Percentiles rank a stretch among this genome's conserved stretches.
Evolutionary conservation across 148 eudicot genomes (phyloP).

Genomic region (Heliamphora exappendiculata): DNA sequence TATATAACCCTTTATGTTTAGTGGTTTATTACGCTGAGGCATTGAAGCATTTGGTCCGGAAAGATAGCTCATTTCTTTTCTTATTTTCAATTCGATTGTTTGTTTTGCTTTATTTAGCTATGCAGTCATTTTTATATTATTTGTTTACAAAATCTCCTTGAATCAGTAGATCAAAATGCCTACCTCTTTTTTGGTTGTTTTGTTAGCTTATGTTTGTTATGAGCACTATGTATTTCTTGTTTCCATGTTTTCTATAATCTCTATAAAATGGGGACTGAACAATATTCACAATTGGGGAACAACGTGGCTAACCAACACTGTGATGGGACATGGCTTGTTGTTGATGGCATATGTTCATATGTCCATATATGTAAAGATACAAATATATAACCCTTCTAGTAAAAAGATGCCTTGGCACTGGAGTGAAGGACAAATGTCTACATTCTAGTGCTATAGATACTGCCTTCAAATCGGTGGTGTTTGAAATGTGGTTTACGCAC

Average conservation of each 20-base stretch:
- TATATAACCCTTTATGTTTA: too few relatives aligned
- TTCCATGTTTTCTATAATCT: background rate
- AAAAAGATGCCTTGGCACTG: background rate
- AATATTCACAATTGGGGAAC: background rate
- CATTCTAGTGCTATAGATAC: background rate
- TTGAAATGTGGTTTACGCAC: background rate
- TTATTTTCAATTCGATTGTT: constrained; percentile 1
- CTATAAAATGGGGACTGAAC: background rate
- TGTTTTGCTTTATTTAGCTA: background rate
- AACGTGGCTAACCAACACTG: background rate
- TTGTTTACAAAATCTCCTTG: background rate
- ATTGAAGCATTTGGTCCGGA: background rate
- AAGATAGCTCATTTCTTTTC: background rate
- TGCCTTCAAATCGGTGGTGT: background rate
- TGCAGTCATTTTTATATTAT: background rate
- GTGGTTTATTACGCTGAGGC: background rate
- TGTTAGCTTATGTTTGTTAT: background rate
- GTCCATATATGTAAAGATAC: background rate
- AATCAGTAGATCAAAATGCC: background rate
- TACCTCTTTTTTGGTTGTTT: background rate
- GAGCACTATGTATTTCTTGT: background rate
- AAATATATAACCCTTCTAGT: background rate
- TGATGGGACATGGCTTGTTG: background rate
- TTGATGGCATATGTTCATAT: background rate
- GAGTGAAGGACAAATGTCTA: background rate